These are phyloP conservation scores for Phaffia rhodozyma DNA, from an alignment of 1,284 basidiomycete genomes.

Conservation along the genomic window DNA sequence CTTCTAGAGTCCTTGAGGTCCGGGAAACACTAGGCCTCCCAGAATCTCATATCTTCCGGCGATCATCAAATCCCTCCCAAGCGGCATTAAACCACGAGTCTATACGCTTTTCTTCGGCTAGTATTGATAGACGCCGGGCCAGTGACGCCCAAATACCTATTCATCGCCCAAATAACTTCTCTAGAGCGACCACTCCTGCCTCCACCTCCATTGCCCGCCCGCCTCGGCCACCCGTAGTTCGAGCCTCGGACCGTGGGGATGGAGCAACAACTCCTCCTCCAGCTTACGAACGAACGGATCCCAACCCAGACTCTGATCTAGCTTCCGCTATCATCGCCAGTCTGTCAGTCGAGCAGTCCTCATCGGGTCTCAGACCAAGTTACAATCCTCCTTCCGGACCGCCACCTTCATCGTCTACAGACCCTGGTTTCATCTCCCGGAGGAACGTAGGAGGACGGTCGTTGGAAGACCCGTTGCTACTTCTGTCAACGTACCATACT, in stretches of 20 bases:
- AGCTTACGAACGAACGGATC: background rate
- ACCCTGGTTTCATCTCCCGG: too few species aligned
- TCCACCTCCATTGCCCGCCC: background rate
- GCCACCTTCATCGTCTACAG: background rate
- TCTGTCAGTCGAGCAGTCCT: background rate
- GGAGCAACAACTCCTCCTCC: conserved; percentile 1
- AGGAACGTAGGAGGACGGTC: background rate
- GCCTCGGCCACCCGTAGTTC: background rate
- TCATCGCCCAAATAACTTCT: background rate
- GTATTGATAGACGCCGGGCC: too few species aligned
- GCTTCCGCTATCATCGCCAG: conserved; percentile 3
- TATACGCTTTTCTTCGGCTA: too few species aligned
- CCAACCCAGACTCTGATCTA: conserved; percentile 9
- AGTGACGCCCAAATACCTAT: background rate
- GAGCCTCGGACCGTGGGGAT: background rate
- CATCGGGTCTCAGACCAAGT: background rate
- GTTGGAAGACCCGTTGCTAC: conserved; percentile 10
- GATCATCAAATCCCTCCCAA: background rate
- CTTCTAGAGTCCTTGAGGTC: background rate
- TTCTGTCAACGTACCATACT: conserved; percentile 10
- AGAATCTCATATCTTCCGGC: conserved; percentile 2
- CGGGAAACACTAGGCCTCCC: background rate
- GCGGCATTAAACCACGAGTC: background rate
- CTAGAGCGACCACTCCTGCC: background rate
- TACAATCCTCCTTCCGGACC: background rate